phyloP scores from a whole-genome alignment of 768 basidiomycete species.

The Mrakia gelida region DNA sequence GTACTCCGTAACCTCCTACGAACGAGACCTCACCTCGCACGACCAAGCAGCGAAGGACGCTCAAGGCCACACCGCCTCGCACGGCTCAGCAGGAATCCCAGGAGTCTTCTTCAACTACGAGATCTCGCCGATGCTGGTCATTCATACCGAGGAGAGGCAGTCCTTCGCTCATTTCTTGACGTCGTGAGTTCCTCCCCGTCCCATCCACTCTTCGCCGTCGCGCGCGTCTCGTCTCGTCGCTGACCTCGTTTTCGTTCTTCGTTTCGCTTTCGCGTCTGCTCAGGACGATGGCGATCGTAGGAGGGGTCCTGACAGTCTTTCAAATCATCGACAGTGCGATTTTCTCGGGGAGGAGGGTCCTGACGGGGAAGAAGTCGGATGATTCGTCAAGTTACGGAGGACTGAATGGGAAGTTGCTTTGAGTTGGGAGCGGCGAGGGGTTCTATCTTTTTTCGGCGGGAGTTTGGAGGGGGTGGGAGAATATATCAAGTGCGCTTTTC shows the following conservation, averaged over 20 bases:
- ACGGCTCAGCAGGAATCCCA: constrained; percentile 65
- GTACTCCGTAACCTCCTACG: constrained; percentile 93
- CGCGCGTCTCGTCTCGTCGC: neutral
- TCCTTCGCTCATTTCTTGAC: constrained; percentile 98
- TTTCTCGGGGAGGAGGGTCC: constrained; percentile 69
- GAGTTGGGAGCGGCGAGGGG: neutral
- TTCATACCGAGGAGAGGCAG: constrained; percentile 84
- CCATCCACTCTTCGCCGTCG: neutral
- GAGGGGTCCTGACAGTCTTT: constrained; percentile 92
- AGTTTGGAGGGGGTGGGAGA: neutral
- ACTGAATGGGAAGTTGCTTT: constrained; percentile 35
- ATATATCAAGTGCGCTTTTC: too few relatives aligned
- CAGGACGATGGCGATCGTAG: constrained; percentile 95
- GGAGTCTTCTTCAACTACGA: constrained; percentile 36
- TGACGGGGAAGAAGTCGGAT: constrained; percentile 44
- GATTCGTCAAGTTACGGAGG: neutral
- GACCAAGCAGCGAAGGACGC: constrained; percentile 44
- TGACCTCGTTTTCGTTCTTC: neutral
- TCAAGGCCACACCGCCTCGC: constrained; percentile 55
- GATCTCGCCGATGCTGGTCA: constrained; percentile 71
- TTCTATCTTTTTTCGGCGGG: neutral
- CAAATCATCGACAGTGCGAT: constrained; percentile 79
- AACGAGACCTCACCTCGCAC: constrained; percentile 76
- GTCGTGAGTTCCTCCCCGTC: constrained; percentile 78
- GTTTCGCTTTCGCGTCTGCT: neutral